Base-by-base conservation (phyloP, 164 flowering plant species). In the Nymphaea colorata region DNA sequence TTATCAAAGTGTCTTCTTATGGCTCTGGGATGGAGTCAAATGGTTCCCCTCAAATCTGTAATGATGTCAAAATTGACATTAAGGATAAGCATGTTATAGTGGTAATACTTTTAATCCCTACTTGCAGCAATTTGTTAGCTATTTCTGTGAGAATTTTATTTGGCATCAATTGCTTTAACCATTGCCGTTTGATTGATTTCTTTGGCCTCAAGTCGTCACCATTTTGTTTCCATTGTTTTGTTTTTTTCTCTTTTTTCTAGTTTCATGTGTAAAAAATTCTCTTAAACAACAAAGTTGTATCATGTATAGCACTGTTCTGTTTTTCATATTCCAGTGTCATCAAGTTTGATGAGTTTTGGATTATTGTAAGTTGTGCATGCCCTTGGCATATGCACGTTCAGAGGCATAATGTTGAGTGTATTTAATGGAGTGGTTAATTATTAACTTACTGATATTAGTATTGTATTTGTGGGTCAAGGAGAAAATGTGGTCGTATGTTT, bases 1-100 rank as follows among this genome's bases (percentile, higher is more conserved):
- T 91, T 64, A 61, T 93, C 17, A 82, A 97, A 2, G 87, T 69
- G 17, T 85, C 82, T 6, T 93, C 98, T 1, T 93, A 93, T 73
- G 95, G 97, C 2, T 85, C 81, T 45, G 87, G 89, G 5, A 91
- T 95, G 3, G 76, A 76, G 41, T 88, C 98, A 36, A 82, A 41
- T 67, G 89, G 91, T 1, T 75, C 79, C 44, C 95, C 93, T 6
- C 62, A 15, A 55, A 79, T 93, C 43, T 82, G 89, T 4, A 76
- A 75, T 41, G 90, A 86, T 73, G 73, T 88, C 69, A 93, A 93
- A 80, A 68, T 85, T 53, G 88, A 89, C 76, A 78, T 93, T 43
- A 69, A 62, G 36, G 91, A 81, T 67, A 84, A 76, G 72, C 96
- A 91, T 75, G 96, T 89, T 6, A 67, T 93, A 68, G 60, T 93